Base-by-base conservation (phyloP, 2,329 filamentous ascomycete species). In the Didymella pomorum region DNA sequence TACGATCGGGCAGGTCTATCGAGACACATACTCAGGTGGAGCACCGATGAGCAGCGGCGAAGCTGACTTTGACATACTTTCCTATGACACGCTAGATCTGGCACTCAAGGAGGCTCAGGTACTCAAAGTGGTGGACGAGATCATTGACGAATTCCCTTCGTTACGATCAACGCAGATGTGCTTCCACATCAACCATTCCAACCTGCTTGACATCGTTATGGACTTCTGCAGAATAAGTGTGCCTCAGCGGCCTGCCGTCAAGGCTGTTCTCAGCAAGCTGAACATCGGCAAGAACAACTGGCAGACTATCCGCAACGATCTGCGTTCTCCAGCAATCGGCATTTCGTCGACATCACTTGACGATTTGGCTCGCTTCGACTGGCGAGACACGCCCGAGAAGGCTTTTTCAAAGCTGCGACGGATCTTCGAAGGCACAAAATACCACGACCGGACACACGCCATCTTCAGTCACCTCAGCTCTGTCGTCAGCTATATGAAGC, bases 31-130 rank as follows among this genome's bases (percentile, higher is more conserved):
- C 47, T 88, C 88, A 54, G 93, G 92, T 8, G 91, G 92, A 2
- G 91, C 96, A 66, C 95, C 95, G 7, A 84, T 85, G 56, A 90
- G 89, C 70, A 90, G 92, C 73, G 90, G 91, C 10, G 95, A 98
- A 73, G 93, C 96, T 2, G 93, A 98, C 74, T 99, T 98, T 74
- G 95, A 99, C 77, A 93, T 99, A 59, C 85, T 97, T n/a, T 94
- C 93, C 0, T 85, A 87, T 43, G 89, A 93, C 66, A 89, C 89
- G 1, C 78, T 93, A 5, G 93, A 98, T 70, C 81, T 96, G 44
- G 89, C 93, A 1, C 77, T 97, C 55, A 96, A 96, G 70, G 95
- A 99, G 76, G 94, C 94, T 0, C 94, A 98, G 76, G 89, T 93
- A 0, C 86, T 99, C 66, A 98, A 97, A 69, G 93, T 98, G 2